A percentile compares a stretch with the other conserved stretches of the same genome.
phyloP scores from a whole-genome alignment of 441 rosid species.

The Biscutella laevigata region DNA sequence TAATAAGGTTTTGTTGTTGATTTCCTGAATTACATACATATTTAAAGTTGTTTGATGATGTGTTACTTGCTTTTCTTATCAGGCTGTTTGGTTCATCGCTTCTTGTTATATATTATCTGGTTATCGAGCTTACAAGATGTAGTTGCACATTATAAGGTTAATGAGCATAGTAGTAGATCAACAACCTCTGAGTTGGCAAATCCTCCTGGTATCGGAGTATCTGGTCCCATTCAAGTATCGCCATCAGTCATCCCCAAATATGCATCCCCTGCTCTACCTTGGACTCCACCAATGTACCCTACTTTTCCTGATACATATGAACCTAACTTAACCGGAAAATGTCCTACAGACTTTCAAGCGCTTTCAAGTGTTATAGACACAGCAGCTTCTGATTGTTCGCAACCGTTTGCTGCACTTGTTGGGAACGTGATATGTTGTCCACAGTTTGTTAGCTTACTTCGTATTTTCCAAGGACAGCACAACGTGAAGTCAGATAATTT shows the following conservation, averaged over 20 bases:
- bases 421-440: conserved; percentile 96
- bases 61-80: conserved; percentile 28
- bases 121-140: conserved; percentile 59
- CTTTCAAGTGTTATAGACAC: conserved; percentile 51
- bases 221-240: conserved; percentile 86
- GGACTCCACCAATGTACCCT: conserved; percentile 68
- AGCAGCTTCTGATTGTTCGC: conserved; percentile 83
- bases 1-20: background rate
- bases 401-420: conserved; percentile 67
- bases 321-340: conserved; percentile 81
- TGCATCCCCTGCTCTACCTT: conserved; percentile 47
- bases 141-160: conserved; percentile 30
- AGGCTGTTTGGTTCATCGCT: conserved; percentile 48
- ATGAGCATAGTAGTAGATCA: conserved; percentile 40
- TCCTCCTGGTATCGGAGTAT: conserved; percentile 58
- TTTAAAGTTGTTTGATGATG: conserved; percentile 17
- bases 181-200: conserved; percentile 50
- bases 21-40: conserved; percentile 2
- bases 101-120: conserved; percentile 57
- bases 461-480: conserved; percentile 67
- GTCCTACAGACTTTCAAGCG: conserved; percentile 78
- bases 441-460: conserved; percentile 76
- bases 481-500: conserved; percentile 50
- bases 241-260: conserved; percentile 67
- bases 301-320: conserved; percentile 68